A percentile compares a stretch with the other conserved stretches of the same genome.
Conservation (phyloP, 75 land plant species). For the Adiantum capillusveneris region DNA sequence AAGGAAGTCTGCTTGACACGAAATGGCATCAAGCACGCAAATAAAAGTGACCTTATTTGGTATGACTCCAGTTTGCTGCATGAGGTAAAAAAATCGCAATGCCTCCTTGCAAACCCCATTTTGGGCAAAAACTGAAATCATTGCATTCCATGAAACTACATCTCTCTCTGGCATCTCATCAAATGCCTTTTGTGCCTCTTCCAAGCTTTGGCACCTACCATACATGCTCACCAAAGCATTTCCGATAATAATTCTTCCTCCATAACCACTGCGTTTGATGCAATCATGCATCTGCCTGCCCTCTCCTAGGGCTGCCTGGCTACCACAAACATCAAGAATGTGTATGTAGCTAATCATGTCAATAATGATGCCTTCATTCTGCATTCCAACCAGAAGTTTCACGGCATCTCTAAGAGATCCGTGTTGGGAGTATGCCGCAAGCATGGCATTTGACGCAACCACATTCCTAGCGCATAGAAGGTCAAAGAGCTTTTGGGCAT, state of each 20-base stretch:
- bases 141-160: conserved; percentile 54
- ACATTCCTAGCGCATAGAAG: not conserved
- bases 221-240: conserved; percentile 15
- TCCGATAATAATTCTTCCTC: conserved; percentile 12
- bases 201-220: conserved; percentile 6
- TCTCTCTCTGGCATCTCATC: conserved; percentile 1
- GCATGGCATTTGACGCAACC: not conserved
- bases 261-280: conserved; percentile 10
- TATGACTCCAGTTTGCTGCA: conserved; percentile 28
- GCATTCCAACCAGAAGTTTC: not conserved
- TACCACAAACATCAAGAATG: not conserved
- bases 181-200: not conserved
- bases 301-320: not conserved
- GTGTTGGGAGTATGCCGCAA: conserved; percentile 5
- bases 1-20: conserved; percentile 5
- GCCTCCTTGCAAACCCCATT: conserved; percentile 19
- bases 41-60: conserved; percentile 38
- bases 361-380: conserved; percentile 1
- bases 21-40: conserved; percentile 30
- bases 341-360: not conserved
- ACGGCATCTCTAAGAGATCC: not conserved
- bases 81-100: conserved; percentile 19
- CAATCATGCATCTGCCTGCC: conserved; percentile 23
- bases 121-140: conserved; percentile 40
- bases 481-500: conserved; percentile 2